phyloP scores from a whole-genome alignment of 2,329 filamentous ascomycete species.

The Microthyrium microscopicum region DNA sequence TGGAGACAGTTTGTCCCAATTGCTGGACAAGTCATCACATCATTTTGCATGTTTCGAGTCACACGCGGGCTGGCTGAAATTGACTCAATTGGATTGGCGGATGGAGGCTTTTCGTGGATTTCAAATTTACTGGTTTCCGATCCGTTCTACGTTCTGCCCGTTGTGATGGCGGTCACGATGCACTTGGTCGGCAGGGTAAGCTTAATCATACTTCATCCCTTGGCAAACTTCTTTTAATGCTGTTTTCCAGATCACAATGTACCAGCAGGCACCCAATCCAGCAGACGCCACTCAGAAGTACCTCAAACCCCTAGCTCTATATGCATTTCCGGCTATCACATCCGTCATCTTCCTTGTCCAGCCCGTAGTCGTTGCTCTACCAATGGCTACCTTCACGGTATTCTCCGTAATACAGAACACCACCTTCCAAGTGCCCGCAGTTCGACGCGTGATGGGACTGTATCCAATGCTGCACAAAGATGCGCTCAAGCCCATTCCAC shows the following conservation, averaged over 20 bases:
- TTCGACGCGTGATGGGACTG: no score
- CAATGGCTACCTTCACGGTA: no score
- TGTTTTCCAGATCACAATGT: slow-evolving; percentile 7
- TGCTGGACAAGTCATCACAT: slow-evolving; percentile 48
- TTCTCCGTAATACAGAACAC: no score
- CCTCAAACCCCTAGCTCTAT: slow-evolving; percentile 24
- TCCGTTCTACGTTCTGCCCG: slow-evolving; percentile 61
- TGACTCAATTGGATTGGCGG: slow-evolving; percentile 64
- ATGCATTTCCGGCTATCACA: slow-evolving; percentile 35
- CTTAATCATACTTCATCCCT: slow-evolving; percentile 7
- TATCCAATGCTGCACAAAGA: no score
- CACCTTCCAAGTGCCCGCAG: no score
- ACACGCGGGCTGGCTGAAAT: slow-evolving; percentile 56
- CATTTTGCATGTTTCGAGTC: slow-evolving; percentile 66
- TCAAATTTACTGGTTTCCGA: slow-evolving; percentile 59
- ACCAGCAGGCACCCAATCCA: slow-evolving; percentile 32
- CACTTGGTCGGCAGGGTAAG: slow-evolving; percentile 42
- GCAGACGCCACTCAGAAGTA: slow-evolving; percentile 19
- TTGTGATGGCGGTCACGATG: slow-evolving; percentile 39
- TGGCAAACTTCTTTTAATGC: background rate
- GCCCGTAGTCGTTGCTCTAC: no score
- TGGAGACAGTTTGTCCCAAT: slow-evolving; percentile 37
- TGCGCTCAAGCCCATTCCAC: no score
- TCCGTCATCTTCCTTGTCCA: slow-evolving; percentile 36
- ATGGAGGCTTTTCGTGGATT: slow-evolving; percentile 62